Percentiles rank a stretch among this genome's conserved stretches.
These are phyloP conservation scores for Saitozyma sp. DNA, from an alignment of 768 basidiomycete genomes.

Conservation along the genomic window DNA sequence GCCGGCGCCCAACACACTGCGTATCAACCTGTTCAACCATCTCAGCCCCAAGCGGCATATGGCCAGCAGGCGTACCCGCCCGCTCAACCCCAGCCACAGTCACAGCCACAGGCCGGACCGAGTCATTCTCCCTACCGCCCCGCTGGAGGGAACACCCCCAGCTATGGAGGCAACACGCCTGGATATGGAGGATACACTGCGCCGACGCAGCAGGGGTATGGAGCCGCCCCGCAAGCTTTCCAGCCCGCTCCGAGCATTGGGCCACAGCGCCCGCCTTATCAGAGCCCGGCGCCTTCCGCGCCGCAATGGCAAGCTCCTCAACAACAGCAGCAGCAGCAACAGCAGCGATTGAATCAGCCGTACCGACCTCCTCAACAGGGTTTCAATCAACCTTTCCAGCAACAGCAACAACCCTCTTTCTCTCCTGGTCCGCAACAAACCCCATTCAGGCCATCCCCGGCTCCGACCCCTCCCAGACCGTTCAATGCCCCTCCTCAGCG, in stretches of 20 bases:
- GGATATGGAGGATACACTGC: too few relatives aligned
- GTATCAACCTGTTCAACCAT: conserved; percentile 56
- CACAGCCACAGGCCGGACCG: conserved; percentile 14
- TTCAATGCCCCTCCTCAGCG: too few relatives aligned
- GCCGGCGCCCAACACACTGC: conserved; percentile 50
- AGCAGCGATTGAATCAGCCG: conserved; percentile 9
- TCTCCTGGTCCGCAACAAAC: conserved; percentile 13
- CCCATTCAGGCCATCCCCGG: too few relatives aligned
- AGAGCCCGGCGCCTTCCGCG: too few relatives aligned
- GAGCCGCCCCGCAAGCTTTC: too few relatives aligned
- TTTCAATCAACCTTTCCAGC: conserved; percentile 15
- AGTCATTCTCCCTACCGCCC: neutral
- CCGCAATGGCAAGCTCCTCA: conserved; percentile 2
- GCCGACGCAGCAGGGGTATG: too few relatives aligned
- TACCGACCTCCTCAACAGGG: conserved; percentile 6
- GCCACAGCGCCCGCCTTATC: too few relatives aligned
- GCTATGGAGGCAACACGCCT: too few relatives aligned
- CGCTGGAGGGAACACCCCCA: too few relatives aligned
- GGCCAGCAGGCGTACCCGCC: conserved; percentile 9
- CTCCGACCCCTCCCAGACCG: too few relatives aligned
- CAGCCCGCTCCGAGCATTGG: too few relatives aligned
- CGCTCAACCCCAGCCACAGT: conserved; percentile 57
- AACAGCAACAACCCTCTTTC: conserved; percentile 13
- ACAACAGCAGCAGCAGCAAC: conserved; percentile 43
- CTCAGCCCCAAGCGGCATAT: conserved; percentile 60